Evolutionary conservation across 2,329 filamentous ascomycete species (phyloP).

Genomic region (Sclerotinia trifoliorum): DNA sequence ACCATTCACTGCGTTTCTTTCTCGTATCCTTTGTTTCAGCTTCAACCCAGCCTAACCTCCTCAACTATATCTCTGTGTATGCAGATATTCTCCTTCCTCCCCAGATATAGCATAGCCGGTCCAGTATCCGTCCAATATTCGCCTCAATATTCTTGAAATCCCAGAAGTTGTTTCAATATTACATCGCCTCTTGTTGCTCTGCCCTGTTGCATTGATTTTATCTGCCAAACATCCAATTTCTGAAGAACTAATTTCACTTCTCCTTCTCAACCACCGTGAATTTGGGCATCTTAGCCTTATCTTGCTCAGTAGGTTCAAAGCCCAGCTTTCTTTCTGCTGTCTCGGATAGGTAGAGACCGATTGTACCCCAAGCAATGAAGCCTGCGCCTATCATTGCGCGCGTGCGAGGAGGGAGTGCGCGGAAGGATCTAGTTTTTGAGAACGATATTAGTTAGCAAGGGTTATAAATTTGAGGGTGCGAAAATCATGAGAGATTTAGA

Average conservation of each 20-base stretch:
- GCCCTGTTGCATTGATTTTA: not conserved
- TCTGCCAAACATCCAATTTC: not conserved
- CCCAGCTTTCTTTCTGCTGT: constrained; percentile 71
- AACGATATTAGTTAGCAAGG: not conserved
- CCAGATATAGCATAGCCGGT: not conserved
- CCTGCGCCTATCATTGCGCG: constrained; percentile 70
- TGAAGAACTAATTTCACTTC: not conserved
- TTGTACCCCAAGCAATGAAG: constrained; percentile 72
- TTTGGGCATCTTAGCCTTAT: constrained; percentile 67
- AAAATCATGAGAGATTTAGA: not conserved
- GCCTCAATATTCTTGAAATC: not conserved
- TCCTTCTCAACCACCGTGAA: constrained; percentile 59
- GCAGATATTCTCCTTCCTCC: not conserved
- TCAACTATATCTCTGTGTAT: not conserved
- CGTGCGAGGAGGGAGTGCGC: constrained; percentile 66
- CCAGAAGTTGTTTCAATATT: not conserved
- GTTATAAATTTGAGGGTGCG: not conserved
- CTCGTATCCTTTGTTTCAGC: not conserved
- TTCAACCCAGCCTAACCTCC: not conserved
- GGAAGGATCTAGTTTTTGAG: constrained; percentile 50
- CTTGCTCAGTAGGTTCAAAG: constrained; percentile 69
- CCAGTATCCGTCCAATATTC: not conserved
- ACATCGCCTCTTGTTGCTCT: not conserved
- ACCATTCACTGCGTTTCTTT: not conserved
- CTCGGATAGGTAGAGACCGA: constrained; percentile 73